Base-by-base conservation (phyloP, 1,284 basidiomycete genomes). In the Cutaneotrichosporon sp. region DNA sequence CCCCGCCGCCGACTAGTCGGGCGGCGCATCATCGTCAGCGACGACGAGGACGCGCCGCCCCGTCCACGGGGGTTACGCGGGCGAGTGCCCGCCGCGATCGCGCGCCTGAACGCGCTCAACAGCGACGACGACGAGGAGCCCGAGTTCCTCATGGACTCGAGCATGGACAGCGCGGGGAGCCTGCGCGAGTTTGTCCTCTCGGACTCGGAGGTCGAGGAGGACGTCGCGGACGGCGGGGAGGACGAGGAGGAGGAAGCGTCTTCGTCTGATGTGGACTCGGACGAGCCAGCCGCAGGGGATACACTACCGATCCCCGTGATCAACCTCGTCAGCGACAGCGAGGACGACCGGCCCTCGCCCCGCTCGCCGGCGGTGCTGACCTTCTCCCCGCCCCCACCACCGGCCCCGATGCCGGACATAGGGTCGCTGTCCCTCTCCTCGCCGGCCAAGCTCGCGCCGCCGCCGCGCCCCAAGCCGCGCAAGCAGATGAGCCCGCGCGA, bases 401-500 rank as follows among this genome's bases (percentile, higher is more conserved):
- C 66, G 10, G 36, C 66, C 20, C 29, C 34, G 7, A 31, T 71
- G 13, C 70, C 69, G 1, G 67, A 71, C 50, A 29, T 72, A 11
- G 56, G 38, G 4, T 24, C 45, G 33, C 64, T 67, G 7, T 58
- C 52, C 1, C 54, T 66, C 11, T 46, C 54, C 49, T 56, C 33
- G 18, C 51, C 31, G 10, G 31, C n/a, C 16, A 33, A 34, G 31
- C 51, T 52, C 18, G 27, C 25, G 16, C 51, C 51, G 16, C 51
- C 51, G 10, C 13, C 33, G 20, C 51, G 31, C 11, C 31, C 51
- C 29, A 36, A 52, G 33, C 51, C 34, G 20, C 55, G 58, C 36
- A 69, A 67, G 55, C 62, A 63, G 34, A 54, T 62, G 49, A 77
- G 75, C 75, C 65, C 59, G 13, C 46, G 33, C 5, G 34, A 51